Evolutionary conservation across 345 rosid genomes (phyloP).

Genomic region (Anastatica hierochuntica): DNA sequence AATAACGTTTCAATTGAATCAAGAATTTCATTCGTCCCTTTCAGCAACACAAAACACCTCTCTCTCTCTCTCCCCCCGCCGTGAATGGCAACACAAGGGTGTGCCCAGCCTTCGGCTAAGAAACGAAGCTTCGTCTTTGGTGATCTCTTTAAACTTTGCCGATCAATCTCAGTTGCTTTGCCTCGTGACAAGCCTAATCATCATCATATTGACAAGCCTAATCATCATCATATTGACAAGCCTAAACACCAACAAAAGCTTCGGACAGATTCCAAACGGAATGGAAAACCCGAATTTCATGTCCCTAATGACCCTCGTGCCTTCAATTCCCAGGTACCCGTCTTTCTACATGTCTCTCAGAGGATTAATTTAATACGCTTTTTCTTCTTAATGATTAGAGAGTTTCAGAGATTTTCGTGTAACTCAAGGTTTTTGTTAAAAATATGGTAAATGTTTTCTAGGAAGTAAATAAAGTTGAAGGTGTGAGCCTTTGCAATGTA

Average conservation of each 20-base stretch:
- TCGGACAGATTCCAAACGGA: not conserved
- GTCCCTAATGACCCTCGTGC: not conserved
- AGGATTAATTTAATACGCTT: not conserved
- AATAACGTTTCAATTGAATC: not conserved
- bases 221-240: too few species aligned
- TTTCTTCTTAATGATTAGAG: too few species aligned
- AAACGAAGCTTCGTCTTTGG: slow-evolving; percentile 27
- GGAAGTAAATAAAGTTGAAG: slow-evolving; percentile 2
- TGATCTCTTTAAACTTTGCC: slow-evolving; percentile 23
- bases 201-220: not conserved
- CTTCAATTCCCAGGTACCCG: not conserved
- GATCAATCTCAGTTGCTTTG: slow-evolving; percentile 21
- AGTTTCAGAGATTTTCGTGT: too few species aligned
- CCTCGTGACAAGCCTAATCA: slow-evolving; percentile 23
- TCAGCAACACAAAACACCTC: not conserved
- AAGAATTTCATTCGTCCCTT: not conserved
- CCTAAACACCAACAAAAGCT: not conserved
- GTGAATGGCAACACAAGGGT: slow-evolving; percentile 22
- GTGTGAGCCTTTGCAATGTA: slow-evolving; percentile 26
- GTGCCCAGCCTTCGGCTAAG: slow-evolving; percentile 17
- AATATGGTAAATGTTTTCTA: too few species aligned
- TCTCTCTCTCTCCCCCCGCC: slow-evolving; percentile 9
- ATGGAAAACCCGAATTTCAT: not conserved
- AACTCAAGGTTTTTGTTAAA: too few species aligned
- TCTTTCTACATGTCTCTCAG: too few species aligned